These are phyloP conservation scores for Salvia hispanica DNA, from an alignment of 257 asterid species.

Conservation along the genomic window DNA sequence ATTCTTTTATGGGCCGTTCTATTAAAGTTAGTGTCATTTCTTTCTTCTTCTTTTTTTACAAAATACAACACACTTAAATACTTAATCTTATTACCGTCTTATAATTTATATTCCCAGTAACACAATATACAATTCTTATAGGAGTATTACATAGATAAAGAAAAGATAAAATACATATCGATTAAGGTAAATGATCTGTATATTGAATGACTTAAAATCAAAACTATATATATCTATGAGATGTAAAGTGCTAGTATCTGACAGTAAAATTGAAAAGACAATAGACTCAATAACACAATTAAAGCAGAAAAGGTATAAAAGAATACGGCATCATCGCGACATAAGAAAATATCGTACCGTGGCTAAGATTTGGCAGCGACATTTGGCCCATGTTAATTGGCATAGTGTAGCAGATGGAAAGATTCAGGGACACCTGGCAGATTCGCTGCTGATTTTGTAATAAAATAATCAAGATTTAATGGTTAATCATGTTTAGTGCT, in stretches of 20 bases:
- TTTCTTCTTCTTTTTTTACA: too few species aligned
- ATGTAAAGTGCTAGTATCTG: neutral
- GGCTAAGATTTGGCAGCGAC: slow-evolving; percentile 28
- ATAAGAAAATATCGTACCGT: slow-evolving; percentile 25
- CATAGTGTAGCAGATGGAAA: slow-evolving; percentile 21
- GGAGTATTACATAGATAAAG: too few species aligned
- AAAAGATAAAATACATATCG: too few species aligned
- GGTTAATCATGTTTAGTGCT: slow-evolving; percentile 25
- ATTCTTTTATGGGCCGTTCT: too few species aligned
- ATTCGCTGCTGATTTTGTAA: slow-evolving; percentile 29
- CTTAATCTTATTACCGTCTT: too few species aligned
- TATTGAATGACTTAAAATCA: too few species aligned
- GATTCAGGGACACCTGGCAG: slow-evolving; percentile 46
- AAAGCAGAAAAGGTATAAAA: neutral
- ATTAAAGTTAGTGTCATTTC: too few species aligned
- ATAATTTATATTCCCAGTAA: too few species aligned
- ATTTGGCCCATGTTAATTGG: slow-evolving; percentile 40
- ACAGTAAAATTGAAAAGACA: neutral
- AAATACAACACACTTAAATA: too few species aligned
- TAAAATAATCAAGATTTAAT: slow-evolving; percentile 30
- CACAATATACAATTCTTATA: too few species aligned
- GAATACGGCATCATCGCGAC: neutral
- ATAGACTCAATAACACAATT: too few species aligned
- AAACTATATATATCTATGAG: neutral
- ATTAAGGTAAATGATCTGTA: too few species aligned